Conservation (phyloP, 2,329 filamentous ascomycete species). For the Fusarium sp. region DNA sequence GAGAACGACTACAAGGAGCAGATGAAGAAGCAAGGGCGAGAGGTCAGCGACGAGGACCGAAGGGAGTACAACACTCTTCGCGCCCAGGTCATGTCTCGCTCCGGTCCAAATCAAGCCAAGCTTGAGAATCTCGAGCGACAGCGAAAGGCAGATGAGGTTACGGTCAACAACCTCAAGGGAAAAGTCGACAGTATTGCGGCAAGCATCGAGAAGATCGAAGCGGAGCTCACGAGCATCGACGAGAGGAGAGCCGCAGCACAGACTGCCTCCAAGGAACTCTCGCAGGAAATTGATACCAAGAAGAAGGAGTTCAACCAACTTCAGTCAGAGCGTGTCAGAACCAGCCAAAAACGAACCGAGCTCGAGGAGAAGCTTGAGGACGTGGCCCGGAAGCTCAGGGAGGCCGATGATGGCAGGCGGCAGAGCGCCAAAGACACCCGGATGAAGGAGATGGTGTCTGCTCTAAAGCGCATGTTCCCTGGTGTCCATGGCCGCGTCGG, state of each 20-base stretch:
- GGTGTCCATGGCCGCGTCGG: conserved; percentile 92
- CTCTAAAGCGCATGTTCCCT: conserved; percentile 89
- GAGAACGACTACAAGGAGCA: conserved; percentile 88
- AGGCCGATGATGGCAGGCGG: conserved; percentile 86
- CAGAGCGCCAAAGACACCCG: conserved; percentile 85
- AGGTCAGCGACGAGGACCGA: conserved; percentile 86
- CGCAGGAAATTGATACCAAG: conserved; percentile 83
- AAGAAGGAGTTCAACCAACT: conserved; percentile 91
- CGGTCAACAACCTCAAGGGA: conserved; percentile 87
- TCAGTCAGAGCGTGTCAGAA: conserved; percentile 84
- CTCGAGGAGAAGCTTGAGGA: conserved; percentile 92
- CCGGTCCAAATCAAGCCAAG: conserved; percentile 83
- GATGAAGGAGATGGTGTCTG: conserved; percentile 84
- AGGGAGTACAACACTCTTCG: conserved; percentile 90
- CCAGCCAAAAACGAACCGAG: conserved; percentile 85
- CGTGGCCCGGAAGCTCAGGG: conserved; percentile 81
- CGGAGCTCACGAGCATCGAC: conserved; percentile 75
- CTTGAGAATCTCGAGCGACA: conserved; percentile 90
- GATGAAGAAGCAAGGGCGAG: conserved; percentile 86
- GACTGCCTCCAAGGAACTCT: conserved; percentile 73
- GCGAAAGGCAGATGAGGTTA: conserved; percentile 90
- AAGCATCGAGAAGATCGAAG: conserved; percentile 78
- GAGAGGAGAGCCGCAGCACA: conserved; percentile 76
- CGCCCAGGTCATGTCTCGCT: conserved; percentile 85
- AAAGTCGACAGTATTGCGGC: conserved; percentile 85